Evolutionary conservation across 331 rosid species (phyloP), one percentile per base, ranked within the genome.

Genomic region (Stylosanthes scabra): DNA sequence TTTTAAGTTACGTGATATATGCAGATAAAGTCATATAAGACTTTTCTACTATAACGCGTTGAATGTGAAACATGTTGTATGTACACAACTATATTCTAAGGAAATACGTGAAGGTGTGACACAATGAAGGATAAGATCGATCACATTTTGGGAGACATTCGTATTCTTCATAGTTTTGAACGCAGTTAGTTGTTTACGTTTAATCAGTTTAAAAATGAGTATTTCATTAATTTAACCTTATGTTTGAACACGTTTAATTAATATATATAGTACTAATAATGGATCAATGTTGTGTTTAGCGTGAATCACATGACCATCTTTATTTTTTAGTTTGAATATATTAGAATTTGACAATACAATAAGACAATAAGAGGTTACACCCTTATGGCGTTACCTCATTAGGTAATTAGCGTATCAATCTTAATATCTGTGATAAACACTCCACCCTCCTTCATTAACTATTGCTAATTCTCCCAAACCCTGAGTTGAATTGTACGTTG

Each of bases 81-180:
- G n/a, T 54, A 14, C 11, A n/a, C 7, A 11, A 0, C 7, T 4
- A 72, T 49, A 41, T 34, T 70, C 7, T 49, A 65, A 70, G 81
- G 78, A 71, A 81, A 58, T 27, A 51, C 68, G 78, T 70, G 71
- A 66, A 15, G 66, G 66, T 25, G 50, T 51, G 72, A 60, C 41
- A 59, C 54, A 46, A 46, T 8, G 39, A 10, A 59, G 52, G 80
- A 67, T 67, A 76, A 67, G 74, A 45, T n/a, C n/a, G n/a, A n/a
- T 31, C 69, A 46, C 80, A 15, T 12, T 50, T 50, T 14, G 6
- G n/a, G 14, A 46, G 51, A 49, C 55, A 13, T 9, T 52, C 11
- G 12, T 46, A 46, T n/a, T 14, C 20, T 7, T 50, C 9, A 50
- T n/a, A 50, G 25, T n/a, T 12, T 50, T 50, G 55, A 12, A 9